Conservation (phyloP, 2,329 filamentous ascomycete genomes). For the Verticillium tricorpus region DNA sequence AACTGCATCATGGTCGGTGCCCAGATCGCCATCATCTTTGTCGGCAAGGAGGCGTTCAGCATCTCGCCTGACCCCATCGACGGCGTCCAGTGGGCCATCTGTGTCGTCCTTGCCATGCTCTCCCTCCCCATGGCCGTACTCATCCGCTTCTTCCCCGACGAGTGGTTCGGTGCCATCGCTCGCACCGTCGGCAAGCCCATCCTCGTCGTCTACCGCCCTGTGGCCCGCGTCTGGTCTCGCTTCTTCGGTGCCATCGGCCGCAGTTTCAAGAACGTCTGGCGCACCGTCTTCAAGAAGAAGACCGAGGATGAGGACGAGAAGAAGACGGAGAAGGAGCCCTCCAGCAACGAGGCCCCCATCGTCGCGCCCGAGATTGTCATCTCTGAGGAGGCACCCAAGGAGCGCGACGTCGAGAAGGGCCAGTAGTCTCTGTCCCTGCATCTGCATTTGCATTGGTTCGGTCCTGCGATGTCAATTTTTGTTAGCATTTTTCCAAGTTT, state of each 20-base stretch:
- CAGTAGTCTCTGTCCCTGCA: neutral
- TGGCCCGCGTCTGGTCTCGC: neutral
- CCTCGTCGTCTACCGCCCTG: constrained; percentile 5
- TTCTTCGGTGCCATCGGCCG: constrained; percentile 4
- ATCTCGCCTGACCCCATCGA: constrained; percentile 33
- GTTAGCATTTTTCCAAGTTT: neutral
- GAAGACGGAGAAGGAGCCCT: neutral
- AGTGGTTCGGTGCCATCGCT: constrained; percentile 27
- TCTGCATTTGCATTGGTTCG: neutral
- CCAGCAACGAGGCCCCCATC: neutral
- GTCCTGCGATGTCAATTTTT: neutral
- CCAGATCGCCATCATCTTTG: constrained; percentile 53
- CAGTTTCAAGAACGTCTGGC: constrained; percentile 3
- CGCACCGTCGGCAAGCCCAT: constrained; percentile 13
- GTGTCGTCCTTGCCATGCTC: constrained; percentile 40
- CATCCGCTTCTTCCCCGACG: constrained; percentile 46
- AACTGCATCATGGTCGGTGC: constrained; percentile 52
- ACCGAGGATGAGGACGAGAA: neutral
- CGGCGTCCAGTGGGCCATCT: constrained; percentile 51
- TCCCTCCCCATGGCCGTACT: constrained; percentile 46
- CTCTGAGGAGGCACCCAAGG: neutral
- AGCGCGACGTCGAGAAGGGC: constrained; percentile 1
- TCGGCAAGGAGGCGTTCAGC: constrained; percentile 50
- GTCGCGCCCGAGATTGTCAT: constrained; percentile 2
- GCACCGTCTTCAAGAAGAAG: constrained; percentile 4